phyloP scores from a whole-genome alignment of 1,284 basidiomycete species.

The Microbotryum violaceum region DNA sequence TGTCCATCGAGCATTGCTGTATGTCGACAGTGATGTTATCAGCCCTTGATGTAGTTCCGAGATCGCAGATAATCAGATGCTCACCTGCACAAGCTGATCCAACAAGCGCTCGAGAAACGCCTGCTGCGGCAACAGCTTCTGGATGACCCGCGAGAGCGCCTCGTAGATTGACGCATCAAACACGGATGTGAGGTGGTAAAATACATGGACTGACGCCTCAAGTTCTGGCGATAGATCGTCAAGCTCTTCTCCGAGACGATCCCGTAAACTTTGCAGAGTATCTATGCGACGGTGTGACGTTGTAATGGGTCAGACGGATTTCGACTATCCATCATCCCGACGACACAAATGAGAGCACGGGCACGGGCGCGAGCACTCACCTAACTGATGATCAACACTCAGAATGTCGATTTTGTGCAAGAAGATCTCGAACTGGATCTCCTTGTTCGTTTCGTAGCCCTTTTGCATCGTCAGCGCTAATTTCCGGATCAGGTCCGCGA shows the following conservation, averaged over 20 bases:
- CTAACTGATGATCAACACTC: slow-evolving; percentile 84
- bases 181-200: slow-evolving; percentile 77
- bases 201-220: slow-evolving; percentile 37
- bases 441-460: slow-evolving; percentile 59
- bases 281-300: slow-evolving; percentile 48
- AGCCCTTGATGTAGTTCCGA: background rate
- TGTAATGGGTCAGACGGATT: background rate
- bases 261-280: slow-evolving; percentile 77
- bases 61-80: slow-evolving; percentile 33
- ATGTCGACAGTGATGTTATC: background rate
- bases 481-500: slow-evolving; percentile 34
- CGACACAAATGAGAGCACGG: background rate
- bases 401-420: slow-evolving; percentile 93
- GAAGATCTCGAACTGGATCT: slow-evolving; percentile 81
- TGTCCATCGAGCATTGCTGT: slow-evolving; percentile 80
- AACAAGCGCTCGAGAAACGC: slow-evolving; percentile 66
- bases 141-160: slow-evolving; percentile 66
- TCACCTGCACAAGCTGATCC: slow-evolving; percentile 69
- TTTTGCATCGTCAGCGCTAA: slow-evolving; percentile 38
- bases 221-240: slow-evolving; percentile 53
- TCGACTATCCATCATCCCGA: background rate
- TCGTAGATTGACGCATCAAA: slow-evolving; percentile 82
- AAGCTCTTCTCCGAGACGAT: slow-evolving; percentile 72
- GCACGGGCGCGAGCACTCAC: slow-evolving; percentile 45
- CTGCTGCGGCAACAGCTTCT: slow-evolving; percentile 59